phyloP scores from a whole-genome alignment of 768 basidiomycete genomes.

The Lactarius indigo region DNA sequence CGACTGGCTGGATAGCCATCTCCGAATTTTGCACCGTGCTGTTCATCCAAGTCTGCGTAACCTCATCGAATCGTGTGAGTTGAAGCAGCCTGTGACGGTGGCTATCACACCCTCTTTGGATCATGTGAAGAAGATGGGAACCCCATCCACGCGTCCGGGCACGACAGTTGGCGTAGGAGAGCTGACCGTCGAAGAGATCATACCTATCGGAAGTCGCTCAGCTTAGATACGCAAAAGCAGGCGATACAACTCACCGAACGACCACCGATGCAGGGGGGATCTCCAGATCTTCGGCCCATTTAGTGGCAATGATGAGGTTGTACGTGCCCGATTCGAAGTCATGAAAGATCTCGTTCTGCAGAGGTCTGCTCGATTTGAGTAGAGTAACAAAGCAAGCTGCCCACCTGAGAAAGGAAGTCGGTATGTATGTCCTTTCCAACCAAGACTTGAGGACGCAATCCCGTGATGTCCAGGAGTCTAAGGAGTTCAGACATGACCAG shows the following conservation, averaged over 20 bases:
- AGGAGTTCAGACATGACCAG: conserved; percentile 56
- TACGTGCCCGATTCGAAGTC: conserved; percentile 51
- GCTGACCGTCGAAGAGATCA: conserved; percentile 58
- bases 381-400: conserved; percentile 7
- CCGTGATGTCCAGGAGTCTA: conserved; percentile 49
- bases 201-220: conserved; percentile 39
- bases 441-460: conserved; percentile 54
- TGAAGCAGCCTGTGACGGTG: conserved; percentile 52
- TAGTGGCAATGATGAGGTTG: conserved; percentile 64
- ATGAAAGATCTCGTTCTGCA: conserved; percentile 46
- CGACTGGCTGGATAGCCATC: conserved; percentile 44
- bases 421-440: conserved; percentile 36
- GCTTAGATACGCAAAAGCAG: background rate
- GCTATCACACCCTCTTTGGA: conserved; percentile 52
- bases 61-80: conserved; percentile 38
- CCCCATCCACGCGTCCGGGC: conserved; percentile 44
- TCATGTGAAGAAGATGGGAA: conserved; percentile 60
- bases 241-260: conserved; percentile 48
- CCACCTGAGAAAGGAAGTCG: conserved; percentile 36
- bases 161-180: conserved; percentile 55
- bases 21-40: conserved; percentile 37
- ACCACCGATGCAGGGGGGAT: conserved; percentile 55
- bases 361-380: background rate
- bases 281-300: conserved; percentile 56
- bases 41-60: conserved; percentile 50